phyloP scores from a whole-genome alignment of 495 filamentous ascomycete genomes.

The Bombardia bombarda region DNA sequence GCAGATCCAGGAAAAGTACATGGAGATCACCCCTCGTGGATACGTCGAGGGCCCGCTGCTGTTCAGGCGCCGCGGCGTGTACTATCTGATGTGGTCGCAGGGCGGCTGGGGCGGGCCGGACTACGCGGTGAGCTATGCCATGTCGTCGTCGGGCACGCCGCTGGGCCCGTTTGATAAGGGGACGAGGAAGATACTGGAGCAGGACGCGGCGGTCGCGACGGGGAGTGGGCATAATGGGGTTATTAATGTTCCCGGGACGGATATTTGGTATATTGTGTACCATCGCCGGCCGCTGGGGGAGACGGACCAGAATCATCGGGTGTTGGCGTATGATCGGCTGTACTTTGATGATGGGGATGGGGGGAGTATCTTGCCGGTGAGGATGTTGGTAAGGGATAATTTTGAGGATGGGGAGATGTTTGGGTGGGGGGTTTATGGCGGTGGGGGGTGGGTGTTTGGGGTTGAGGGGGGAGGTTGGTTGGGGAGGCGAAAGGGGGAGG shows the following conservation, averaged over 20 bases:
- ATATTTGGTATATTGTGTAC: conserved; percentile 43
- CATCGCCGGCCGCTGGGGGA: conserved; percentile 37
- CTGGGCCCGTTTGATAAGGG: conserved; percentile 33
- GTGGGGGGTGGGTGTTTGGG: too few species aligned
- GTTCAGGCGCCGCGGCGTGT: conserved; percentile 32
- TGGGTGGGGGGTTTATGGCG: conserved; percentile 19
- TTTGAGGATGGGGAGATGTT: conserved; percentile 24
- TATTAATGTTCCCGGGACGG: conserved; percentile 31
- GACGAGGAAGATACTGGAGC: conserved; percentile 30
- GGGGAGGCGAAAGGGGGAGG: too few species aligned
- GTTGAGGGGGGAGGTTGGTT: too few species aligned
- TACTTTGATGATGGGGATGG: conserved; percentile 32
- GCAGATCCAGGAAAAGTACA: neutral
- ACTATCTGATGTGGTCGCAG: conserved; percentile 43
- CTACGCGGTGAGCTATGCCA: conserved; percentile 41
- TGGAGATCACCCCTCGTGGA: neutral
- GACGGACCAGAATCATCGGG: conserved; percentile 34
- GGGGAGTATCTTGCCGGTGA: conserved; percentile 32
- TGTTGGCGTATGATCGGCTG: conserved; percentile 40
- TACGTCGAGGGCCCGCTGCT: neutral
- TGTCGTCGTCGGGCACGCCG: conserved; percentile 30
- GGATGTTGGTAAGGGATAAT: conserved; percentile 33
- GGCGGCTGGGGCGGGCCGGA: conserved; percentile 37
- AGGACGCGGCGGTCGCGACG: conserved; percentile 30
- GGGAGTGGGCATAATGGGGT: conserved; percentile 26